Conservation (phyloP, 371 early-diverging fungal species). For the Syncephalastrum monosporum region DNA sequence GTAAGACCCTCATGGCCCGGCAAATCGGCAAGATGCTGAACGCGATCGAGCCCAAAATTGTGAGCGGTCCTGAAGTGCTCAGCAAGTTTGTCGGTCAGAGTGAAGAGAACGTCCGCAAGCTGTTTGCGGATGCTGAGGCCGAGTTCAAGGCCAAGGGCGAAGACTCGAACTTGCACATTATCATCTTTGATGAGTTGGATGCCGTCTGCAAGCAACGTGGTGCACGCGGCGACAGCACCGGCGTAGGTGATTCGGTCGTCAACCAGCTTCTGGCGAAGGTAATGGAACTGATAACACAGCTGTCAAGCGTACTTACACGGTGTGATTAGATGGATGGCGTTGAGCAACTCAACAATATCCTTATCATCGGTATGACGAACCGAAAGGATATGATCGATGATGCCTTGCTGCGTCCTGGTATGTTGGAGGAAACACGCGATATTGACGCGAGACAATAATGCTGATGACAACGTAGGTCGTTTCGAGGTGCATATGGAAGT, state of each 20-base stretch:
- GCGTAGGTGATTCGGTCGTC: slow-evolving; percentile 98
- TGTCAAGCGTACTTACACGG: not conserved
- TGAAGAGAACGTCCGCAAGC: slow-evolving; percentile 98
- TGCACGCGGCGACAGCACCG: slow-evolving; percentile 88
- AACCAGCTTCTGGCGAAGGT: slow-evolving; percentile 98
- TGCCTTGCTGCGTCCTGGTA: slow-evolving; percentile 94
- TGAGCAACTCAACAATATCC: slow-evolving; percentile 94
- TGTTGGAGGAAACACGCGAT: not conserved
- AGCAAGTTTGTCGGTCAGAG: slow-evolving; percentile 99
- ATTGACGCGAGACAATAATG: not conserved
- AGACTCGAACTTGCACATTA: slow-evolving; percentile 94
- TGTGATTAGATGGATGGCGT: slow-evolving; percentile 94
- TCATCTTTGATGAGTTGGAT: slow-evolving; percentile 99
- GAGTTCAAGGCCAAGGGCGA: slow-evolving; percentile 97
- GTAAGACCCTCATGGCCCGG: slow-evolving; percentile 99
- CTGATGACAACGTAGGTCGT: slow-evolving; percentile 54
- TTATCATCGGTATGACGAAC: slow-evolving; percentile 99
- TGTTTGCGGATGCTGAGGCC: slow-evolving; percentile 97
- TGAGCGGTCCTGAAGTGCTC: slow-evolving; percentile 98
- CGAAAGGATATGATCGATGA: slow-evolving; percentile 98
- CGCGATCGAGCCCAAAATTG: slow-evolving; percentile 95
- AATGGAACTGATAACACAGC: slow-evolving; percentile 11
- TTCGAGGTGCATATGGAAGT: slow-evolving; percentile 98
- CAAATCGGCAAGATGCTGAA: slow-evolving; percentile 99
- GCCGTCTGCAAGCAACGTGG: slow-evolving; percentile 99